Evolutionary conservation across 2,329 filamentous ascomycete genomes (phyloP).

Genomic region (Albophoma yamanashiensis): DNA sequence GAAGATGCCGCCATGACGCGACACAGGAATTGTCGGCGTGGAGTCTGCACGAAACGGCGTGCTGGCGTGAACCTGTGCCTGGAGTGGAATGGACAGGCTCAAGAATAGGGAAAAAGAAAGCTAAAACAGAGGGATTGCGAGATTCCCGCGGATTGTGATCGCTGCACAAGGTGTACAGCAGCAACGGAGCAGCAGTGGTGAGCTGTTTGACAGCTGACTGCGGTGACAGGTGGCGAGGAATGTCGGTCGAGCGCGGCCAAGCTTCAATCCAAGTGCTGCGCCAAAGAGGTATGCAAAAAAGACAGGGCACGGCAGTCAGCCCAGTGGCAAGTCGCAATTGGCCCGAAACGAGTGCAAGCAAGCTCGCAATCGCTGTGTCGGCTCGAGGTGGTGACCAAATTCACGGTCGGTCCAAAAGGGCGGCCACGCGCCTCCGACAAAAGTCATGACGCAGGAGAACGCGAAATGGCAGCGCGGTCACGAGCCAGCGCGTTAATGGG

Average conservation of each 20-base stretch:
- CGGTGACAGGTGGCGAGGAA: not conserved
- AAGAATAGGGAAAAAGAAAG: not conserved
- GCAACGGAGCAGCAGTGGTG: not conserved
- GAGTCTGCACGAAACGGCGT: not conserved
- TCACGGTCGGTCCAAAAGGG: not conserved
- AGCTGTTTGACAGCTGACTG: not conserved
- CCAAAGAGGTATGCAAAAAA: not conserved
- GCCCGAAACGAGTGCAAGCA: not conserved
- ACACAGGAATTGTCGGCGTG: not conserved
- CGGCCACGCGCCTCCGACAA: slow-evolving; percentile 6
- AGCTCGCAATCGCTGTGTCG: not conserved
- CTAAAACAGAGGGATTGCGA: not conserved
- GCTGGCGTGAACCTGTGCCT: not conserved
- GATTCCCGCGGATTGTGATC: not conserved
- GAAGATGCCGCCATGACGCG: slow-evolving; percentile 17
- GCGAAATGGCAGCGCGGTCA: slow-evolving; percentile 25
- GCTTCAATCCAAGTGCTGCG: not conserved
- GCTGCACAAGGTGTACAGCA: not conserved
- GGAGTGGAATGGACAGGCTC: not conserved
- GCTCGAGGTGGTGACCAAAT: not conserved
- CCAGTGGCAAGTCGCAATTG: not conserved
- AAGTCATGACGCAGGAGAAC: slow-evolving; percentile 17
- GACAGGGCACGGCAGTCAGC: not conserved
- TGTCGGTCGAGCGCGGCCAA: not conserved
- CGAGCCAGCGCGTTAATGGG: slow-evolving; percentile 12